Evolutionary conservation across 2,329 filamentous ascomycete genomes (phyloP).

Genomic region (Aspergillus spinulosporus): DNA sequence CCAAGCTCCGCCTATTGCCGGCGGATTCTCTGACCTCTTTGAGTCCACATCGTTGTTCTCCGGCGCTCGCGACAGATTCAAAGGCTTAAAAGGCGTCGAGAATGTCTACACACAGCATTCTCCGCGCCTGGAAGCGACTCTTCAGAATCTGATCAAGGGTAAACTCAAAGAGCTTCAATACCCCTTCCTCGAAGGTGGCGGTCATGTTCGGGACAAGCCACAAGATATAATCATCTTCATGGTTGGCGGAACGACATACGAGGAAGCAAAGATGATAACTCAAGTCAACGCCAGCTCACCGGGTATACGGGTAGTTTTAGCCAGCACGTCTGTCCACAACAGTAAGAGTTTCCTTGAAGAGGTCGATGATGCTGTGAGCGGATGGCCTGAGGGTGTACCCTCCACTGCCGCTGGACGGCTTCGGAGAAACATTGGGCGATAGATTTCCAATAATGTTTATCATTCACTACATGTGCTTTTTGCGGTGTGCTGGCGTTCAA

Average conservation of each 20-base stretch:
- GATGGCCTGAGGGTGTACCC: conserved; percentile 73
- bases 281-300: conserved; percentile 88
- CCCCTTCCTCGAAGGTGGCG: conserved; percentile 87
- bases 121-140: conserved; percentile 77
- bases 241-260: conserved; percentile 88
- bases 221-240: conserved; percentile 97
- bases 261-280: conserved; percentile 96
- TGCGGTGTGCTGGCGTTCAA: conserved; percentile 15
- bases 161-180: conserved; percentile 82
- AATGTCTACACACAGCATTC: conserved; percentile 99
- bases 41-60: conserved; percentile 90
- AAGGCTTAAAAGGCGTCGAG: conserved; percentile 93
- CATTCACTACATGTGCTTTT: not conserved
- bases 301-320: conserved; percentile 83
- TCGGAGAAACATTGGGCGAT: conserved; percentile 61
- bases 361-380: conserved; percentile 81
- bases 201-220: conserved; percentile 86
- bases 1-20: conserved; percentile 71
- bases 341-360: conserved; percentile 85
- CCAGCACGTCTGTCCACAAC: conserved; percentile 86
- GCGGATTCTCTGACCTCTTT: conserved; percentile 87
- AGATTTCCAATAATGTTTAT: conserved; percentile 17
- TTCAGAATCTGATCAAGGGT: conserved; percentile 93
- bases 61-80: conserved; percentile 81
- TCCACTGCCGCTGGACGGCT: conserved; percentile 63